phyloP scores from a whole-genome alignment of 148 eudicot species.

The Simmondsia chinensis region DNA sequence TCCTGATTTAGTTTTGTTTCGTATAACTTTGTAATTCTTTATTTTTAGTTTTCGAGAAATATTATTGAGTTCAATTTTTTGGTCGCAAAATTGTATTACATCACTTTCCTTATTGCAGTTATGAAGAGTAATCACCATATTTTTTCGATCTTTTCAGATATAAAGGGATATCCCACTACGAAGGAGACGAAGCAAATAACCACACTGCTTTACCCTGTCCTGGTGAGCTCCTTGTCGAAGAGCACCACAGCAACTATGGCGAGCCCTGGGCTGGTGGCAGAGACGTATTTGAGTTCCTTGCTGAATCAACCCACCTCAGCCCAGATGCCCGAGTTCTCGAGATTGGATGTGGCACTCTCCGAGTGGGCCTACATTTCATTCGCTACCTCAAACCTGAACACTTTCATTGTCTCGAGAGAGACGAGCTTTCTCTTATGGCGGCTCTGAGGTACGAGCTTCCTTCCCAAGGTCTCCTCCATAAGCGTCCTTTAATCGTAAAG shows the following conservation, averaged over 20 bases:
- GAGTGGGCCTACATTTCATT: slow-evolving; percentile 91
- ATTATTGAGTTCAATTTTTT: no score
- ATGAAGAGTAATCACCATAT: no score
- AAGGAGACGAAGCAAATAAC: slow-evolving; percentile 61
- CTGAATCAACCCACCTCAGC: slow-evolving; percentile 46
- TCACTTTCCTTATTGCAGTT: no score
- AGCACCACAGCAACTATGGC: slow-evolving; percentile 96
- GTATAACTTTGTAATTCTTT: no score
- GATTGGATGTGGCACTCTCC: slow-evolving; percentile 96
- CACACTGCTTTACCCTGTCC: slow-evolving; percentile 93
- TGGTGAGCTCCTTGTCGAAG: slow-evolving; percentile 87
- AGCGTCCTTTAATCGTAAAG: slow-evolving; percentile 76
- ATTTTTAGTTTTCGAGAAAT: no score
- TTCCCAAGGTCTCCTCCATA: slow-evolving; percentile 73
- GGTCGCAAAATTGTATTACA: no score
- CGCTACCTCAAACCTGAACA: slow-evolving; percentile 64
- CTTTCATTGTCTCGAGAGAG: slow-evolving; percentile 90
- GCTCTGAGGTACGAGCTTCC: slow-evolving; percentile 93
- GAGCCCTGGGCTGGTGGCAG: slow-evolving; percentile 99
- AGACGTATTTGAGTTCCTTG: slow-evolving; percentile 89
- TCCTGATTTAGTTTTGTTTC: no score
- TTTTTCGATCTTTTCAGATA: slow-evolving; percentile 28
- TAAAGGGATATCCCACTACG: slow-evolving; percentile 93
- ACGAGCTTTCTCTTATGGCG: slow-evolving; percentile 88
- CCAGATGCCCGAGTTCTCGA: slow-evolving; percentile 74